Evolutionary conservation across 805 yeast genomes (phyloP), one percentile per base, ranked within the genome.

Genomic region (Kazachstania africana): DNA sequence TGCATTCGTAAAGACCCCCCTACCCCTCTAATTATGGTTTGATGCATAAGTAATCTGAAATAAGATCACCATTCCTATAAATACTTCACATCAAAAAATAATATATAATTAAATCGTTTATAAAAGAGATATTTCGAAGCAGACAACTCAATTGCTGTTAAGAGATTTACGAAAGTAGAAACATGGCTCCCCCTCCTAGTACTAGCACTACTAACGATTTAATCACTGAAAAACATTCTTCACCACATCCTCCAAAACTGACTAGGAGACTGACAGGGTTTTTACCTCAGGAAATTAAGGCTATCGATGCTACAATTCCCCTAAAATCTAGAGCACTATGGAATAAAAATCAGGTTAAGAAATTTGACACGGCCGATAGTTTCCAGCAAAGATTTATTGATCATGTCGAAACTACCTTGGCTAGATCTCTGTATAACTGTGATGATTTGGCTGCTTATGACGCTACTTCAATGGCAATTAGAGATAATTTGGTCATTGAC

Each of bases 391-490:
- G 67, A 36, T 80, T 85, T 52, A 78, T 85, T 31, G 70, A 74
- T 42, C 94, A 87, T 55, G 95, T 87, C 25, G 96, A 85, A 57
- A 81, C 94, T 26, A 72, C 87, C 1, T 64, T 85, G 52, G 96
- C 94, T n/a, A 70, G 96, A 47, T 82, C 88, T 21, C 63, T 85
- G 64, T 83, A 80, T 68, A 87, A 87, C 50, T 83, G 95, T 61
- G 96, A 87, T 56, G 77, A 78, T 36, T 63, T 85, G 50, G 95
- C 94, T 25, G 95, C 95, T 16, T 85, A 87, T 53, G 93, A 81
- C 53, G 94, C 95, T 1, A 73, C 93, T 24, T 78, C 94, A 4
- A 66, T 66, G 48, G 66, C 91, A 16, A 67, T 85, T 36, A 66
- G 94, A 40, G 95, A 87, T 56, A 75, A 77, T 32, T 62, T 85